Base-by-base conservation (phyloP, 73 alveolate genomes). In the Blepharisma stoltei region DNA sequence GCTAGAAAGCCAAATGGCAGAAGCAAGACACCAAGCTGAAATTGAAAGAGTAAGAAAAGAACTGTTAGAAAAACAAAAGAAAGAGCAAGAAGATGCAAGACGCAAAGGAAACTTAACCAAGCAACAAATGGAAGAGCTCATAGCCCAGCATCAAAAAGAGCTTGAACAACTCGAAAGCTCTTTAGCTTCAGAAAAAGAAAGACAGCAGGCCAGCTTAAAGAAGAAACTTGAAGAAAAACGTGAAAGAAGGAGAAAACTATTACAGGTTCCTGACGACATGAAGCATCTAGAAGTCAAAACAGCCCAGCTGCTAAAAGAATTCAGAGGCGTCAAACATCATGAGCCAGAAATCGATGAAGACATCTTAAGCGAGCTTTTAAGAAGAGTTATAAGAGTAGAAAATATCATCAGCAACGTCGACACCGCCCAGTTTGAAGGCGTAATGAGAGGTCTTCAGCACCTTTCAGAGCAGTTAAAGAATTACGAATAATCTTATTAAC, bases 71-170 rank as follows among this genome's bases (percentile, higher is more conserved):
- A 50, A 50, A 4, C 65, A 50, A 50, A 50, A 50, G 65, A 50
- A 50, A 50, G 65, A 50, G 21, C 65, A 14, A 4, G 65, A 50
- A 18, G 65, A 50, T 14, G 21, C n/a, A 50, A 18, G n/a, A 18
- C n/a, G 65, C 6, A 50, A 50, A 50, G 65, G 21, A 50, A 18
- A 18, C 2, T 18, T 50, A 2, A 50, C 27, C 4, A 11, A 50
- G 21, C n/a, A 50, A 4, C 65, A 50, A 50, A 50, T 50, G n/a
- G 65, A 50, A 50, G 27, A 50, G 4, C 65, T 50, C 21, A 50
- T 50, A 14, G 65, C 65, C n/a, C 65, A 50, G 21, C 65, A 50
- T 50, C 65, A 50, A 50, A 50, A 50, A 50, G 65, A 50, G 4
- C 65, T 50, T 50, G 65, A 11, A 50, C 65, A 50, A 4, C 65